Percentiles rank a stretch among this genome's conserved stretches.
phyloP scores from a whole-genome alignment of 1,139 yeast species.

The Suhomyces chickasaworum region DNA sequence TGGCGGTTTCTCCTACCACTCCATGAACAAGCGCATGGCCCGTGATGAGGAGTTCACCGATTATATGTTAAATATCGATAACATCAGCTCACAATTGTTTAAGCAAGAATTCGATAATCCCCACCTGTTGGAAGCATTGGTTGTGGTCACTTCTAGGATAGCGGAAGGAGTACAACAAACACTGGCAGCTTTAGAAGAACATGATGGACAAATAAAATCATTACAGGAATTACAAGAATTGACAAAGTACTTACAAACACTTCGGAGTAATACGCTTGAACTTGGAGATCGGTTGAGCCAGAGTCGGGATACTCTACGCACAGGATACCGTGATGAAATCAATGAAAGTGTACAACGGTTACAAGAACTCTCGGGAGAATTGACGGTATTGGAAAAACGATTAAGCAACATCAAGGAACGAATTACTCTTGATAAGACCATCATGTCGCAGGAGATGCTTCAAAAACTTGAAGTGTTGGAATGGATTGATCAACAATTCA shows the following conservation, averaged over 20 bases:
- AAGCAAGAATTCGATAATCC: conserved; percentile 10
- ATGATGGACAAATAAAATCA: conserved; percentile 10
- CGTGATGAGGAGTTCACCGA: conserved; percentile 33
- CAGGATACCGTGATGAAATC: conserved; percentile 30
- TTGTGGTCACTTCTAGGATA: conserved; percentile 8
- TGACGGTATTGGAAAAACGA: conserved; percentile 32
- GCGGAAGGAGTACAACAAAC: conserved; percentile 9
- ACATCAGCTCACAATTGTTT: conserved; percentile 25
- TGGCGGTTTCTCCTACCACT: conserved; percentile 29
- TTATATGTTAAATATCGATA: conserved; percentile 38
- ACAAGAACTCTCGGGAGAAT: conserved; percentile 28
- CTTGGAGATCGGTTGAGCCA: conserved; percentile 19
- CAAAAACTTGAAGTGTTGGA: conserved; percentile 38
- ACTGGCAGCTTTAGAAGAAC: conserved; percentile 6
- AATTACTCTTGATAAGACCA: conserved; percentile 31
- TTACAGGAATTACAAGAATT: conserved; percentile 18
- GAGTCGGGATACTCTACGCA: conserved; percentile 22
- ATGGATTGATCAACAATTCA: conserved; percentile 30
- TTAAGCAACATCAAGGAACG: conserved; percentile 28
- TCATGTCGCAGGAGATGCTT: conserved; percentile 32
- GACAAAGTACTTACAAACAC: conserved; percentile 14
- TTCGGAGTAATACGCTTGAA: conserved; percentile 15
- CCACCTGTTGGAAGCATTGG: conserved; percentile 13
- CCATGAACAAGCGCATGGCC: conserved; percentile 19
- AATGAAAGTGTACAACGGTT: conserved; percentile 32